These are phyloP conservation scores for Boeremia exigua DNA, from an alignment of 2,329 filamentous ascomycete species.

Conservation along the genomic window DNA sequence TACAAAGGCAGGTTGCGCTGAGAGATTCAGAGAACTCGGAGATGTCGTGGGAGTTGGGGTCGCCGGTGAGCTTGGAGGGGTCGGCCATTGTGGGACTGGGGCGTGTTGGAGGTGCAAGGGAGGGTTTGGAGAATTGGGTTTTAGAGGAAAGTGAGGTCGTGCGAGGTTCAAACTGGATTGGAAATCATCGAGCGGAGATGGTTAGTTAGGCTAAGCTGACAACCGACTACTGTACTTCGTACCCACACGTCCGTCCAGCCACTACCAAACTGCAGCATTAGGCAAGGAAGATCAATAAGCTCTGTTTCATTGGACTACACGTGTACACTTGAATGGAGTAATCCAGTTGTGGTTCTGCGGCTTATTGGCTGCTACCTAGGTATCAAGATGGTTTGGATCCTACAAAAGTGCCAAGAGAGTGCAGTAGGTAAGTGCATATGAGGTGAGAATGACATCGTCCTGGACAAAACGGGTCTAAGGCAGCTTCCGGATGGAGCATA, in stretches of 20 bases:
- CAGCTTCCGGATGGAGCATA: background rate
- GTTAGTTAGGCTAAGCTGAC: background rate
- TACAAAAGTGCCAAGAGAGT: too few relatives aligned
- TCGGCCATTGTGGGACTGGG: background rate
- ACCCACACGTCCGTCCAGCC: too few relatives aligned
- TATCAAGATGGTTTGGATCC: too few relatives aligned
- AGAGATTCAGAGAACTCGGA: slow-evolving; percentile 45
- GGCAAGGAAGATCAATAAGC: too few relatives aligned
- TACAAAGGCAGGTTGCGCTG: slow-evolving; percentile 55
- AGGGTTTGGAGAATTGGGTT: background rate
- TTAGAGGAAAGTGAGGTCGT: background rate
- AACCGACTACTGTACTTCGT: background rate
- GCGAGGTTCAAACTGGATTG: background rate
- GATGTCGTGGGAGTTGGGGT: slow-evolving; percentile 48
- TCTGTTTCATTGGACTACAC: too few relatives aligned
- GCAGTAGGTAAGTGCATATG: background rate
- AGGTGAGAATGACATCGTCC: slow-evolving; percentile 1
- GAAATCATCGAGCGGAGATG: background rate
- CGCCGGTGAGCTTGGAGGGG: slow-evolving; percentile 37
- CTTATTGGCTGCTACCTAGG: too few relatives aligned
- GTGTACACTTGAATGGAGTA: too few relatives aligned
- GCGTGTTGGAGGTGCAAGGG: background rate
- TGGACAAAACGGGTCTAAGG: background rate
- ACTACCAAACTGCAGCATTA: too few relatives aligned
- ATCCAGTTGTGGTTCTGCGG: too few relatives aligned